Conservation (phyloP, 1,284 basidiomycete genomes). For the Leccinum fuscescens region DNA sequence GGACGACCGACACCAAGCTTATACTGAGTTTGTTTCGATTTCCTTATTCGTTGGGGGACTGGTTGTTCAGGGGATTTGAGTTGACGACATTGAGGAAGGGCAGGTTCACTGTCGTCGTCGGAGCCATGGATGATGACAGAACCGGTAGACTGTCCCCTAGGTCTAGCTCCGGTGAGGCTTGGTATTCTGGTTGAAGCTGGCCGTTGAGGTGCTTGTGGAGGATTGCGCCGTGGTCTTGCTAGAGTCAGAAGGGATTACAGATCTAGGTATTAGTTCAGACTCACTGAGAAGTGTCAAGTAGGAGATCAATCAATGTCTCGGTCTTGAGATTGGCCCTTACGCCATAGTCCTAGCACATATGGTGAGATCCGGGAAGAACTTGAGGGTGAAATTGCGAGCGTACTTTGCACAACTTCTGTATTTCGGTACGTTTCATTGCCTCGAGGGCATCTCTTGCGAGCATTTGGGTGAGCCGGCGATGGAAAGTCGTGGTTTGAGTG, state of each 20-base stretch:
- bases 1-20: conserved; percentile 73
- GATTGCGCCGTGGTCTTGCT: conserved; percentile 28
- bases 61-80: conserved; percentile 28
- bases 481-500: conserved; percentile 43
- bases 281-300: conserved; percentile 55
- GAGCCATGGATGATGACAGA: conserved; percentile 51
- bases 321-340: conserved; percentile 78
- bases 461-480: conserved; percentile 30
- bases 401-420: conserved; percentile 80
- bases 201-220: conserved; percentile 36
- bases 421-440: conserved; percentile 62
- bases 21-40: conserved; percentile 68
- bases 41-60: conserved; percentile 48
- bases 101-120: conserved; percentile 47
- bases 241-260: conserved; percentile 12
- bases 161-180: conserved; percentile 36
- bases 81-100: conserved; percentile 14
- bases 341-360: conserved; percentile 59
- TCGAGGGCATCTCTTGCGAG: conserved; percentile 57
- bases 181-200: conserved; percentile 43
- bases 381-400: conserved; percentile 12
- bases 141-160: conserved; percentile 38
- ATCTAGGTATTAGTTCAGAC: conserved; percentile 11
- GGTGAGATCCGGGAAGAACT: conserved; percentile 20
- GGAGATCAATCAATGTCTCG: conserved; percentile 70